Evolutionary conservation across 2,329 filamentous ascomycete genomes (phyloP), one percentile per base, ranked within the genome.

Genomic region (Neospermospora avenae): DNA sequence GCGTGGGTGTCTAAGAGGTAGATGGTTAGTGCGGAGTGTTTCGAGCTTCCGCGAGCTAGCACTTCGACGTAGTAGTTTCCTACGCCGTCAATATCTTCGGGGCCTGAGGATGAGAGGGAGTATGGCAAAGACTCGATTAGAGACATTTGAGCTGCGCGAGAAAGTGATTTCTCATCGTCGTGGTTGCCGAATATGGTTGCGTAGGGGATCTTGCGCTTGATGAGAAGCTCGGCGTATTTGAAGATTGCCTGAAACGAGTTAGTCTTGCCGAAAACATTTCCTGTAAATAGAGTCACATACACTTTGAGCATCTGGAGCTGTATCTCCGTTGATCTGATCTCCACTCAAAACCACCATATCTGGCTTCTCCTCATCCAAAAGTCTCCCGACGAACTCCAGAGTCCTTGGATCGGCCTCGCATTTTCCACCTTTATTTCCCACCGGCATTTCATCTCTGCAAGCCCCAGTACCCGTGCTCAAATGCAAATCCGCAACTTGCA

Each of bases 111-210:
- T n/a, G 92, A 92, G 20, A 99, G 81, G 1, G 92, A 97, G 74
- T 91, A 97, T 0, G 95, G 95, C 0, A 99, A 81, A 0, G 87
- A 86, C 73, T 96, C 87, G 68, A 96, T 86, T 14, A 99, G 80
- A 3, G 85, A 80, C 93, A 99, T 98, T 70, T 95, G 88, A 2
- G 84, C 84, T 4, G 83, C 78, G 58, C 95, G 88, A 16, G 87
- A 84, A 65, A 97, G 82, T 48, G 90, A 85, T 0, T 67, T 69
- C 78, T 98, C 93, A 70, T 98, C 93, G 71, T 99, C 95, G 74
- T 99, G 95, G 73, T 99, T 99, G 59, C 95, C 95, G 71, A 98
- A 97, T 61, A 99, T 98, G 62, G 88, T 87, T 16, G 92, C 90
- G 70, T 96, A 98, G 0, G 95, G 95, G 39, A 98, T 91, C 69